phyloP scores from a whole-genome alignment of 345 rosid species.

The Psidium guajava region DNA sequence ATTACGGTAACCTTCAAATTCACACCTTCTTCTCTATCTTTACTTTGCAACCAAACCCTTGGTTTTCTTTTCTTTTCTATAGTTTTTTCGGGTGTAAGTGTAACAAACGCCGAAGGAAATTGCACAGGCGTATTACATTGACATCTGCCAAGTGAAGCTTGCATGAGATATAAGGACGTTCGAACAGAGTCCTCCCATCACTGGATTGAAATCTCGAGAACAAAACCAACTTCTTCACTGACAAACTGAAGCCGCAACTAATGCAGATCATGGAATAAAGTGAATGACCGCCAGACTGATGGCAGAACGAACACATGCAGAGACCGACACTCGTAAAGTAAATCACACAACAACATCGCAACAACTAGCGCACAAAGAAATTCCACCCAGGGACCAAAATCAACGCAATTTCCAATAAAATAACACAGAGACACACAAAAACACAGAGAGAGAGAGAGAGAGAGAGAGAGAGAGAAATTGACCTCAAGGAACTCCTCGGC shows the following conservation, averaged over 20 bases:
- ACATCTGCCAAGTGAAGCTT: background rate
- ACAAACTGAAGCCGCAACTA: background rate
- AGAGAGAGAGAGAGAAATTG: background rate
- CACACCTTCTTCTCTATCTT: background rate
- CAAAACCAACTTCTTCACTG: background rate
- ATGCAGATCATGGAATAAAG: background rate
- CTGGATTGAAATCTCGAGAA: background rate
- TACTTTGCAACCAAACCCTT: background rate
- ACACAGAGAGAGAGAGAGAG: background rate
- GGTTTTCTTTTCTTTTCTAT: background rate
- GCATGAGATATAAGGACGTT: background rate
- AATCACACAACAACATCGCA: background rate
- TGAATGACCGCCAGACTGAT: background rate
- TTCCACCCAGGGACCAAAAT: background rate
- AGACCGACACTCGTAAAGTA: background rate
- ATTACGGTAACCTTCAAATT: background rate
- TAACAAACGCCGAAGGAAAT: background rate
- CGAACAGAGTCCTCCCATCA: background rate
- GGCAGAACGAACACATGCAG: background rate
- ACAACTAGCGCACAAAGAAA: background rate
- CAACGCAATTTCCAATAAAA: background rate
- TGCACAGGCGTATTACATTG: background rate
- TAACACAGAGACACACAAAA: background rate
- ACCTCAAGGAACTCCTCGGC: conserved; percentile 83
- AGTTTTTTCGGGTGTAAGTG: background rate